Percentiles rank a stretch among this genome's conserved stretches.
phyloP scores from a whole-genome alignment of 2,329 filamentous ascomycete species.

The Dactylonectria estremocensis region DNA sequence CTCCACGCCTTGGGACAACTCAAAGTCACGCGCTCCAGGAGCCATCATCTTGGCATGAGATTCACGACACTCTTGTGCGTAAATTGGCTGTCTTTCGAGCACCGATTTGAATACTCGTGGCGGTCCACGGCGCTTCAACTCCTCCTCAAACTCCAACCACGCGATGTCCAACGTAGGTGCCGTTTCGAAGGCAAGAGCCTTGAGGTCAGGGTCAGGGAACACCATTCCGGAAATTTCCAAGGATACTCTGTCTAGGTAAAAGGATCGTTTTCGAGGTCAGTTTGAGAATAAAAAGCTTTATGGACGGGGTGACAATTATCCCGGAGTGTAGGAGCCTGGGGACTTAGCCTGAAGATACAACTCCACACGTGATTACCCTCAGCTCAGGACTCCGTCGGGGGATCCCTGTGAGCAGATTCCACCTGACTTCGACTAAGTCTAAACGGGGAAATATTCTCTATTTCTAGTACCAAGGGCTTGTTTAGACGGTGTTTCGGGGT shows the following conservation, averaged over 20 bases:
- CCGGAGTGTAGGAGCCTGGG: neutral
- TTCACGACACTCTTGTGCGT: slow-evolving; percentile 58
- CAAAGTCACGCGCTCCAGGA: slow-evolving; percentile 53
- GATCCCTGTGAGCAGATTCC: slow-evolving; percentile 4
- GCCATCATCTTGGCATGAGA: slow-evolving; percentile 55
- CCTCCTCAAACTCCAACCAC: slow-evolving; percentile 59
- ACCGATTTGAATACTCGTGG: slow-evolving; percentile 40
- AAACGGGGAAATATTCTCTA: neutral
- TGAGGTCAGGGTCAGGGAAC: slow-evolving; percentile 37
- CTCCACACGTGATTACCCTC: slow-evolving; percentile 13
- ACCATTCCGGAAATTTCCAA: slow-evolving; percentile 29
- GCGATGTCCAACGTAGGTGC: slow-evolving; percentile 58
- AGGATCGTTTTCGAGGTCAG: neutral
- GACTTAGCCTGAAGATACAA: slow-evolving; percentile 11
- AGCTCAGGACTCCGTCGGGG: neutral
- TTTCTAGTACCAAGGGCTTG: neutral
- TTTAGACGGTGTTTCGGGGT: neutral
- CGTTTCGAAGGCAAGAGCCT: slow-evolving; percentile 46
- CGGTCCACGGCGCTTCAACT: slow-evolving; percentile 38
- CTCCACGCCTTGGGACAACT: slow-evolving; percentile 54
- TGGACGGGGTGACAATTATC: slow-evolving; percentile 11
- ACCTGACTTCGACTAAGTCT: neutral
- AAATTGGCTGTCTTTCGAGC: slow-evolving; percentile 56
- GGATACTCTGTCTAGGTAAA: neutral
- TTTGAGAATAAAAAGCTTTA: neutral